Base-by-base conservation (phyloP, 139 green algal genomes). In the Chlamydomonas applanata region DNA sequence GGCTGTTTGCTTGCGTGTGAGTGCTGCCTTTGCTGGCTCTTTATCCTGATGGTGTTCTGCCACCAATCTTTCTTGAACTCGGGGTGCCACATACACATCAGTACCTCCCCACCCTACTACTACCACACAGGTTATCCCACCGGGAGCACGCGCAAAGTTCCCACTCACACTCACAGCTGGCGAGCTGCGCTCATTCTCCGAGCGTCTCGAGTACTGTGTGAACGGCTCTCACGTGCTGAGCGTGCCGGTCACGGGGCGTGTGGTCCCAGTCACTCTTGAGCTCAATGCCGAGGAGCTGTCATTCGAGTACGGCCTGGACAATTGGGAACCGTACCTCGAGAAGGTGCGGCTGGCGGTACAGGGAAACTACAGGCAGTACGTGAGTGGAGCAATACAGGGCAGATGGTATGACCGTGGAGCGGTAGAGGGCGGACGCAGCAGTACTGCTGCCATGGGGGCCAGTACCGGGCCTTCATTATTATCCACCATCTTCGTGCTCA, bases 251-350 rank as follows among this genome's bases (percentile, higher is more conserved):
- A 35, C 62, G 11, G 89, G 84, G 11, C 72, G 88, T 20, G 88
- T 95, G 56, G 86, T 92, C 22, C 82, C 89, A 14, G 85, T 91
- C 27, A 81, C 75, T 1, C 67, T 93, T 73, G 83, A 92, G 49
- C 72, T 91, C 44, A 83, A 33, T 24, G 60, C 64, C 1, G 80
- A 90, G 36, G 87, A 94, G 68, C 69, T 94, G 30, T 65, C 78
- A 65, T 95, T 95, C 78, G 59, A 81, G 27, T 90, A 88, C 57
- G 69, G 69, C 20, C 54, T 85, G 46, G 84, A 89, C 32, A 82
- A 89, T 71, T 92, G 84, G 87, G 72, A 86, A 1, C 1, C 45
- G 5, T 72, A 72, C 53, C 76, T 93, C 2, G 79, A 88, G 33
- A 79, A 93, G 83, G 79, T 89, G 16, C 0, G 44, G 4, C 5